phyloP scores from a whole-genome alignment of 768 basidiomycete genomes.

The Suillus paluster region DNA sequence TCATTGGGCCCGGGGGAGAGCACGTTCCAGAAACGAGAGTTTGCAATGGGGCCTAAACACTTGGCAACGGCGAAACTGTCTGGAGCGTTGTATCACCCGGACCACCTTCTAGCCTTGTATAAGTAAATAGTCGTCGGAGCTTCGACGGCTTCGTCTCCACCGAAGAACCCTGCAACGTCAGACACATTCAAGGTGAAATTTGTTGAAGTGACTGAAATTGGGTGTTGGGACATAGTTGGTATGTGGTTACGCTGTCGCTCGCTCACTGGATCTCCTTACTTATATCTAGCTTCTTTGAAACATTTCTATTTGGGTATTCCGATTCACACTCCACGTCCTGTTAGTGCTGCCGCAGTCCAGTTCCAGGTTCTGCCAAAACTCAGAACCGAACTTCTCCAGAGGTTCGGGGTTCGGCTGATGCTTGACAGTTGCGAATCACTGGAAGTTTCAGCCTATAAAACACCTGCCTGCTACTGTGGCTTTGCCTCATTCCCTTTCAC shows the following conservation, averaged over 20 bases:
- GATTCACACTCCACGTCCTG: neutral
- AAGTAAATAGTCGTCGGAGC: slow-evolving; percentile 38
- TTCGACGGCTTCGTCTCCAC: slow-evolving; percentile 35
- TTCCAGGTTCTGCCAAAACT: too few species aligned
- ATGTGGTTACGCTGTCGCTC: neutral
- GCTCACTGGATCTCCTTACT: neutral
- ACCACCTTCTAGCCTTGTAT: slow-evolving; percentile 33
- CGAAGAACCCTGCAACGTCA: slow-evolving; percentile 38
- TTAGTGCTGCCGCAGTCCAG: too few species aligned
- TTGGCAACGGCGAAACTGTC: slow-evolving; percentile 36
- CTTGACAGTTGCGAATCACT: too few species aligned
- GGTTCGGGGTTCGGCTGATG: too few species aligned
- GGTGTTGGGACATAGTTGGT: neutral
- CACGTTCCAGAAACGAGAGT: slow-evolving; percentile 31
- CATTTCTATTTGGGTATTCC: neutral
- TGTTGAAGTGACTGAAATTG: neutral
- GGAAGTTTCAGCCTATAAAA: too few species aligned
- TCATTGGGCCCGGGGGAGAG: slow-evolving; percentile 36
- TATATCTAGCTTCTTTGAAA: neutral
- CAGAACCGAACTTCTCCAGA: too few species aligned
- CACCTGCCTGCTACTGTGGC: too few species aligned
- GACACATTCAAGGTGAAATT: slow-evolving; percentile 24
- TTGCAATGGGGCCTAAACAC: slow-evolving; percentile 34
- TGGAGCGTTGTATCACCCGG: slow-evolving; percentile 42
- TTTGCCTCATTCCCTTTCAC: too few species aligned